Evolutionary conservation across 768 basidiomycete genomes (phyloP).

Genomic region (Kwoniella botswanensis): DNA sequence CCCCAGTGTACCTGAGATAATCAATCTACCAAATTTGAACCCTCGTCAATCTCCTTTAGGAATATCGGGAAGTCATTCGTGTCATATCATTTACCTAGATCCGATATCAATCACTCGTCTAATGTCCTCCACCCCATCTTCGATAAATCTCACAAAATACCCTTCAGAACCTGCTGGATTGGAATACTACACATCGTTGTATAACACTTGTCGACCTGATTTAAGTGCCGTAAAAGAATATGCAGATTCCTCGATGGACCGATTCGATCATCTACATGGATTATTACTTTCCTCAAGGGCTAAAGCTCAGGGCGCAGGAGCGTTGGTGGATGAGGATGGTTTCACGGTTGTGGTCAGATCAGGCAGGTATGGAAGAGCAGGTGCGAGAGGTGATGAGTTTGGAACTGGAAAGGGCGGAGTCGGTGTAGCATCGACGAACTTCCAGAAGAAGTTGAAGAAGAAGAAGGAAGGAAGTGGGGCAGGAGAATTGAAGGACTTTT

Average conservation of each 20-base stretch:
- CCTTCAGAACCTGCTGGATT: conserved; percentile 71
- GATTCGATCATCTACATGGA: conserved; percentile 74
- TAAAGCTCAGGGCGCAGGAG: conserved; percentile 69
- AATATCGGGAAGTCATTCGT: conserved; percentile 61
- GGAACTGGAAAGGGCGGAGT: conserved; percentile 73
- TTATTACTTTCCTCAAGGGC: conserved; percentile 40
- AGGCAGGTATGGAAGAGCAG: conserved; percentile 83
- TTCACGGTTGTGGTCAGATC: conserved; percentile 93
- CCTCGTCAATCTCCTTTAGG: conserved; percentile 69
- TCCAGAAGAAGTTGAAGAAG: conserved; percentile 58
- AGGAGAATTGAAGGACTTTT: conserved; percentile 65
- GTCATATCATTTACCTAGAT: conserved; percentile 76
- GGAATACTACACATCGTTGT: conserved; percentile 70
- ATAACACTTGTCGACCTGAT: conserved; percentile 74
- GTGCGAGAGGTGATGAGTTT: conserved; percentile 72
- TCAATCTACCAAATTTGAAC: conserved; percentile 66
- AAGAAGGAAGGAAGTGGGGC: conserved; percentile 69
- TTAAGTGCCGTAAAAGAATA: conserved; percentile 75
- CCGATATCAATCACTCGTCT: conserved; percentile 72
- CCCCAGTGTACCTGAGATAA: conserved; percentile 63
- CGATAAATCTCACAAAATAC: conserved; percentile 59
- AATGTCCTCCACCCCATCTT: conserved; percentile 59
- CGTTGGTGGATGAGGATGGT: conserved; percentile 89
- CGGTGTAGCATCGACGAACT: conserved; percentile 67
- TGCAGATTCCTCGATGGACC: conserved; percentile 76